Evolutionary conservation across 345 rosid genomes (phyloP), one percentile per base, ranked within the genome.

Genomic region (Cardamine occulta): DNA sequence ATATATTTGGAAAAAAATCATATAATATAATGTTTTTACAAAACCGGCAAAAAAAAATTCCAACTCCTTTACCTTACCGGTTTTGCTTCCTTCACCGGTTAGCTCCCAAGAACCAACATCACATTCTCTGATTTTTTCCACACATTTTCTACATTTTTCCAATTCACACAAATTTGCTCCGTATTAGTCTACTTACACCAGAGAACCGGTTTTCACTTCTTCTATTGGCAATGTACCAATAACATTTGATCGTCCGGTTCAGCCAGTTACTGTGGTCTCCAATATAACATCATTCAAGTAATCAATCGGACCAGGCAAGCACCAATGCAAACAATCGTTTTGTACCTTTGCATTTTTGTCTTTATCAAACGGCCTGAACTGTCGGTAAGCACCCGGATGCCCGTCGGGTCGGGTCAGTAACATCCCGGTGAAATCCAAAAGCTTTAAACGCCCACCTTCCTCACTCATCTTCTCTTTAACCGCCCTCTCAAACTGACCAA

Each of bases 271-370:
- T 11, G 83, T 80, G 78, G 87, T 81, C 78, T 95, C 91, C 90
- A 95, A 86, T 31, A 95, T 90, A 79, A 95, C 85, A 73, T 89
- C 97, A 78, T 90, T 95, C 91, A 89, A 86, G 37, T 77, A 72
- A 80, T 95, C 99, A 1, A 93, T 80, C 6, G 99, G 97, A 51
- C 99, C 99, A 1, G 99, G 99, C 75, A 95, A 82, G 82, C 99
- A 95, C 99, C 99, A 95, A 81, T 90, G 99, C 75, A 95, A 62
- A 69, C 98, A 95, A 60, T 95, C 99, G 8, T 90, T 88, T 85
- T 89, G 99, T 74, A 90, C 94, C 21, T 48, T 82, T 5, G 88
- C 91, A 12, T 86, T 86, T 74, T 79, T 81, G 61, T 87, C 88
- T 84, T 84, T 68, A 0, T 91, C 89, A 70, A 83, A 90, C 6